Conservation (phyloP, 345 rosid species). For the Murraya paniculata region DNA sequence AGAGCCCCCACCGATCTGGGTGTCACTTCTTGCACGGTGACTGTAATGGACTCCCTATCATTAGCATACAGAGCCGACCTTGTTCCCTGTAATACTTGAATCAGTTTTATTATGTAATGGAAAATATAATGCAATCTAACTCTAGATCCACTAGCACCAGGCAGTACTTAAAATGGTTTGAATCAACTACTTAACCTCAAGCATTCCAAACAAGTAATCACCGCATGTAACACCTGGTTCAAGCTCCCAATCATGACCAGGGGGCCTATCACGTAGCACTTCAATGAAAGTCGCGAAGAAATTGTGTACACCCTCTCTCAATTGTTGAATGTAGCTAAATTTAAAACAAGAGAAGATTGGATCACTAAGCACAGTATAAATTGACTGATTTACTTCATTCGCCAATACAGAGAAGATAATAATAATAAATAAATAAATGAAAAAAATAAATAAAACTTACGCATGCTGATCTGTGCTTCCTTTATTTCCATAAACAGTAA, state of each 20-base stretch:
- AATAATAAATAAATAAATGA: background rate
- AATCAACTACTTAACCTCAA: constrained; percentile 58
- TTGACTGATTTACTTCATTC: background rate
- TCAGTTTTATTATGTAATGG: constrained; percentile 12
- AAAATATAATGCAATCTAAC: constrained; percentile 3
- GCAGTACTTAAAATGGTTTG: background rate
- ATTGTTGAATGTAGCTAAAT: constrained; percentile 88
- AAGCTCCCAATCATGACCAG: constrained; percentile 99
- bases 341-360: constrained; percentile 10
- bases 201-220: constrained; percentile 96
- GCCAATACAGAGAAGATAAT: too few relatives aligned
- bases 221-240: constrained; percentile 99
- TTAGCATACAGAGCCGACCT: constrained; percentile 94
- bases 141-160: background rate
- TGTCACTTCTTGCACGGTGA: constrained; percentile 86
- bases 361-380: constrained; percentile 3
- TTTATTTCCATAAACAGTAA: constrained; percentile 94
- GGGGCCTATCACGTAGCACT: constrained; percentile 91
- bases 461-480: constrained; percentile 99
- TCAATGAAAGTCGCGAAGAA: constrained; percentile 96
- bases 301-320: constrained; percentile 98
- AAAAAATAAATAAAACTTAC: constrained; percentile 51
- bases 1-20: constrained; percentile 92
- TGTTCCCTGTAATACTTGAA: constrained; percentile 68
- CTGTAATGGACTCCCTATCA: constrained; percentile 82